A percentile compares a stretch with the other conserved stretches of the same genome.
Evolutionary conservation across 768 basidiomycete species (phyloP).

Genomic region (Mycena sanguinolenta): DNA sequence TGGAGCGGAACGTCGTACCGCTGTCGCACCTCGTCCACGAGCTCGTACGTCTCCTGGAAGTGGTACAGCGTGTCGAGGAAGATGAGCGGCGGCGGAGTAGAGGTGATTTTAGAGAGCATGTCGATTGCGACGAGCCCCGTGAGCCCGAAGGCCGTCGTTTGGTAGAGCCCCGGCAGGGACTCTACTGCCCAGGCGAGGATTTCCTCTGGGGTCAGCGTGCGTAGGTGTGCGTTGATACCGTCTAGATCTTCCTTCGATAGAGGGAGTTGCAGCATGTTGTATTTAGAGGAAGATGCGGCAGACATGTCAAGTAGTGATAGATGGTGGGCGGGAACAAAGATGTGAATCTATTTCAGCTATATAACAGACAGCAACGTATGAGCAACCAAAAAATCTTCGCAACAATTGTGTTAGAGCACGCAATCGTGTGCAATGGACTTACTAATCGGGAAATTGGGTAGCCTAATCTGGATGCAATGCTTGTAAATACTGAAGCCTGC

Average conservation of each 20-base stretch:
- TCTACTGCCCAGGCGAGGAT: conserved; percentile 89
- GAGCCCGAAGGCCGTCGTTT: conserved; percentile 97
- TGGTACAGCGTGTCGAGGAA: conserved; percentile 98
- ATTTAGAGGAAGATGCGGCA: conserved; percentile 28
- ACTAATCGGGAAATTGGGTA: conserved; percentile 14
- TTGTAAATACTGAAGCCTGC: not conserved
- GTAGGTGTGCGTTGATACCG: conserved; percentile 81
- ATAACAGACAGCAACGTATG: conserved; percentile 19
- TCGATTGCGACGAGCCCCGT: conserved; percentile 95
- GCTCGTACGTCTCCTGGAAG: conserved; percentile 92
- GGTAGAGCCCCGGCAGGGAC: conserved; percentile 84
- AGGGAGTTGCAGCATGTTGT: conserved; percentile 64
- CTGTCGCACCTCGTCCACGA: conserved; percentile 84
- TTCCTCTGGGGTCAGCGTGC: conserved; percentile 79
- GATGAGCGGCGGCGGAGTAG: conserved; percentile 83
- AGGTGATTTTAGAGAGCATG: conserved; percentile 90
- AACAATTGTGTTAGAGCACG: conserved; percentile 21
- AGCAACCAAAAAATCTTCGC: conserved; percentile 3
- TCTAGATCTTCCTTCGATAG: conserved; percentile 70
- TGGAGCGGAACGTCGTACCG: conserved; percentile 81
- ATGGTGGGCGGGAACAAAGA: conserved; percentile 13
- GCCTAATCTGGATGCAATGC: conserved; percentile 7
- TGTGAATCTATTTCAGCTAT: not conserved
- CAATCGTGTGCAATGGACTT: conserved; percentile 1
- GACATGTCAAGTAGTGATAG: not conserved